A percentile compares a stretch with the other conserved stretches of the same genome.
These are phyloP conservation scores for Aspergillus asperescens DNA, from an alignment of 495 filamentous ascomycete species.

Conservation along the genomic window DNA sequence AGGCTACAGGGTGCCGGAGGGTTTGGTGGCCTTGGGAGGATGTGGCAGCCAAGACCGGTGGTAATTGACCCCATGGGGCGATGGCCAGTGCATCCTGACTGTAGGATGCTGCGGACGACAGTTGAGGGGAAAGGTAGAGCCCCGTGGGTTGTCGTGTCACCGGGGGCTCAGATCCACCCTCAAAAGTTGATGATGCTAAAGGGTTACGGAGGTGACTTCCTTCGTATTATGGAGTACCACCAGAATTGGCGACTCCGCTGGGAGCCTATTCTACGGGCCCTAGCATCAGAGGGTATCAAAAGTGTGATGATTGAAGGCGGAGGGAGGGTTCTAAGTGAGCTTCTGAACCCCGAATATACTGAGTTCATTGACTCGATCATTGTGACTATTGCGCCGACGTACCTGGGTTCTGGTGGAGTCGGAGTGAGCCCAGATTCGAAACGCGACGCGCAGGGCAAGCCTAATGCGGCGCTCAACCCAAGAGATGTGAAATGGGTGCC, in stretches of 20 bases:
- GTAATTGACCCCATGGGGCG: conserved; percentile 68
- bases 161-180: conserved; percentile 45
- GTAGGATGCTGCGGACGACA: conserved; percentile 60
- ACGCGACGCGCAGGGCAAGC: conserved; percentile 42
- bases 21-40: conserved; percentile 47
- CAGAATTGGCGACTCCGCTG: conserved; percentile 52
- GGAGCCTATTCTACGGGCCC: conserved; percentile 53
- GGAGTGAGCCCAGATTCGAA: conserved; percentile 58
- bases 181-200: conserved; percentile 43
- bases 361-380: conserved; percentile 66
- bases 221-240: conserved; percentile 46
- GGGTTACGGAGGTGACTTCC: conserved; percentile 46
- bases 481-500: conserved; percentile 65
- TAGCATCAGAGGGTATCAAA: conserved; percentile 56
- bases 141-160: conserved; percentile 61
- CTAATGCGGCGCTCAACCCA: conserved; percentile 56
- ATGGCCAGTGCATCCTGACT: conserved; percentile 57
- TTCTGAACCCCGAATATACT: conserved; percentile 58
- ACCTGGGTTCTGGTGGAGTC: conserved; percentile 74
- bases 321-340: conserved; percentile 67
- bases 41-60: conserved; percentile 69
- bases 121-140: conserved; percentile 62
- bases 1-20: conserved; percentile 56
- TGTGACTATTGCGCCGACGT: conserved; percentile 79
- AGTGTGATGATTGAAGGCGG: conserved; percentile 91